These are phyloP conservation scores for Gymnopilus dilepis DNA, from an alignment of 768 basidiomycete species.

Conservation along the genomic window DNA sequence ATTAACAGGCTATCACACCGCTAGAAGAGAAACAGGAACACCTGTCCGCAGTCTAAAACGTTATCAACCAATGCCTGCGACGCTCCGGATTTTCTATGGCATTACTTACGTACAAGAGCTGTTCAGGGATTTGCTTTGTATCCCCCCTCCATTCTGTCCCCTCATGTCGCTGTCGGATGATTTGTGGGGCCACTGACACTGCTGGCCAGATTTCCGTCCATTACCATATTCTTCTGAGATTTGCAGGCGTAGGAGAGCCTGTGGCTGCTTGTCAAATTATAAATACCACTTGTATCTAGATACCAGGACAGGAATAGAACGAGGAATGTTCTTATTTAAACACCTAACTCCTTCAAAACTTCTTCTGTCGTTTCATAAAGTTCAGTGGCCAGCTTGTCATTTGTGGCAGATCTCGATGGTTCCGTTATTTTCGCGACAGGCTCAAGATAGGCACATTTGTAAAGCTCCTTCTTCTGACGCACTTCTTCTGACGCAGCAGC, in stretches of 20 bases:
- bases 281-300: not conserved
- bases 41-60: not conserved
- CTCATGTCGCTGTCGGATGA: not conserved
- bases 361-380: conserved; percentile 6
- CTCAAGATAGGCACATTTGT: conserved; percentile 3
- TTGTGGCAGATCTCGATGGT: conserved; percentile 1
- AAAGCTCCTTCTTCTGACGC: not conserved
- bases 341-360: conserved; percentile 6
- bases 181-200: not conserved
- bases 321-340: not conserved
- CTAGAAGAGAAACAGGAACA: not conserved
- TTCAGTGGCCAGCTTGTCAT: conserved; percentile 8
- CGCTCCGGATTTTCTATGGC: no score
- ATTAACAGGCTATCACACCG: not conserved
- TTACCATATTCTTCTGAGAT: no score
- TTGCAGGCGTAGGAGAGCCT: no score
- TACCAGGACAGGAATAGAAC: not conserved
- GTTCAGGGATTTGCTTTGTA: not conserved
- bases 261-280: no score
- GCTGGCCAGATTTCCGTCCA: not conserved
- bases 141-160: not conserved
- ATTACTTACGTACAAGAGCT: not conserved
- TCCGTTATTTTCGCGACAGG: conserved; percentile 1
- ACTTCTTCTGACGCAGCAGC: conserved; percentile 9
- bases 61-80: not conserved